A percentile compares a stretch with the other conserved stretches of the same genome.
phyloP scores from a whole-genome alignment of 1,284 basidiomycete species.

The Tilletia setariae region DNA sequence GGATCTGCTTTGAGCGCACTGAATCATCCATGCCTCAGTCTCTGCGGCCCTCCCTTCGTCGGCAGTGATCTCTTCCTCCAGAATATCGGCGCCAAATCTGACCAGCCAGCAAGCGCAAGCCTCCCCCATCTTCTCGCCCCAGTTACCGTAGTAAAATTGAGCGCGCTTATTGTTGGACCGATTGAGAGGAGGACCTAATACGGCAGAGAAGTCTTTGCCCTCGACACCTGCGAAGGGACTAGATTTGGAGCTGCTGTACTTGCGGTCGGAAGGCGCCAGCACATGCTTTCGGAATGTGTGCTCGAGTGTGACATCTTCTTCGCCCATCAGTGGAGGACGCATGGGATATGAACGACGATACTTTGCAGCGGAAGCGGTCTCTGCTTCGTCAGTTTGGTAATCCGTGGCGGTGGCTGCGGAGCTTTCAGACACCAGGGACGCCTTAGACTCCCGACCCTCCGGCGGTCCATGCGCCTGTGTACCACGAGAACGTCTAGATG shows the following conservation, averaged over 20 bases:
- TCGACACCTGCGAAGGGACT: too few relatives aligned
- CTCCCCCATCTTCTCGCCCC: conserved; percentile 86
- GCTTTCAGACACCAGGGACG: not conserved
- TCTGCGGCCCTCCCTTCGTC: not conserved
- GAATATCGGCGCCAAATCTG: conserved; percentile 77
- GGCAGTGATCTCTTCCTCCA: conserved; percentile 64
- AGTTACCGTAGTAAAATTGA: conserved; percentile 60
- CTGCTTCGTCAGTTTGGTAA: not conserved
- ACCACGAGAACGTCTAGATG: too few relatives aligned
- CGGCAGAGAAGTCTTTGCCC: not conserved
- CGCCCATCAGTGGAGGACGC: conserved; percentile 4
- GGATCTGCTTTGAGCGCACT: not conserved
- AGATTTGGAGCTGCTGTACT: too few relatives aligned
- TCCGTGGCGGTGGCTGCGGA: not conserved
- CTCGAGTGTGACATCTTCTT: not conserved
- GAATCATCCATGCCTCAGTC: conserved; percentile 13
- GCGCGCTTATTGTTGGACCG: not conserved
- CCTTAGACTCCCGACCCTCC: not conserved
- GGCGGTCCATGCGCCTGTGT: not conserved
- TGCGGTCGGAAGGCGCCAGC: too few relatives aligned
- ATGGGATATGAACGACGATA: not conserved
- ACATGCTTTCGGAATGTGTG: too few relatives aligned
- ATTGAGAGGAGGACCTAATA: not conserved
- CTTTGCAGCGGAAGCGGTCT: not conserved
- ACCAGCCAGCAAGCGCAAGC: conserved; percentile 82